Conservation (phyloP, 2,329 filamentous ascomycete species). For the Triangularia setosa region DNA sequence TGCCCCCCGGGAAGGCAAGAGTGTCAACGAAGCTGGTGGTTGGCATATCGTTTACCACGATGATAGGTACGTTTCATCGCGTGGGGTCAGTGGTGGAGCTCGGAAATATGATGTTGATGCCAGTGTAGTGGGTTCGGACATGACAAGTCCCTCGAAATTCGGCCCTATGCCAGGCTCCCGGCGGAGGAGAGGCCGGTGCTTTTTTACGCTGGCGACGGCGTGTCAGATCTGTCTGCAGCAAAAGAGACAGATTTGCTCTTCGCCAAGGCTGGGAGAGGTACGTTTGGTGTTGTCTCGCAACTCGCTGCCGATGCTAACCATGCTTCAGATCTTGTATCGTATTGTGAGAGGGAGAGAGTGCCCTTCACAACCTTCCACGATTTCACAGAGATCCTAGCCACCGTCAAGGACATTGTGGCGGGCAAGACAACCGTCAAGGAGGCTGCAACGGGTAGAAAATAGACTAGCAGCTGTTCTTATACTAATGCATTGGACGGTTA, state of each 20-base stretch:
- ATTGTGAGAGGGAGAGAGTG: constrained; percentile 78
- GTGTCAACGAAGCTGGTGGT: constrained; percentile 72
- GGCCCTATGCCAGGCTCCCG: constrained; percentile 75
- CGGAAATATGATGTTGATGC: constrained; percentile 6
- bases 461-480: neutral
- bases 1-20: constrained; percentile 58
- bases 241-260: constrained; percentile 91
- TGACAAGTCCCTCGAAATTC: constrained; percentile 90
- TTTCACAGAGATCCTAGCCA: constrained; percentile 56
- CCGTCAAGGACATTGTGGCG: constrained; percentile 25
- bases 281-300: constrained; percentile 24
- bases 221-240: constrained; percentile 87
- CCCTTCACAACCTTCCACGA: constrained; percentile 85
- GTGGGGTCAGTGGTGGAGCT: neutral
- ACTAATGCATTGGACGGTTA: constrained; percentile 11
- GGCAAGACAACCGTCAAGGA: constrained; percentile 25
- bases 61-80: constrained; percentile 56
- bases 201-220: constrained; percentile 93
- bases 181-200: constrained; percentile 68
- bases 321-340: constrained; percentile 71
- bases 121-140: constrained; percentile 76
- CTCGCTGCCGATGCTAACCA: constrained; percentile 1
- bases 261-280: constrained; percentile 84
- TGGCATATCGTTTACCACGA: constrained; percentile 91
- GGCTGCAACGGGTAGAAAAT: constrained; percentile 26